Conservation (phyloP, 73 alveolate species). For the Symbiodinium pilosum region DNA sequence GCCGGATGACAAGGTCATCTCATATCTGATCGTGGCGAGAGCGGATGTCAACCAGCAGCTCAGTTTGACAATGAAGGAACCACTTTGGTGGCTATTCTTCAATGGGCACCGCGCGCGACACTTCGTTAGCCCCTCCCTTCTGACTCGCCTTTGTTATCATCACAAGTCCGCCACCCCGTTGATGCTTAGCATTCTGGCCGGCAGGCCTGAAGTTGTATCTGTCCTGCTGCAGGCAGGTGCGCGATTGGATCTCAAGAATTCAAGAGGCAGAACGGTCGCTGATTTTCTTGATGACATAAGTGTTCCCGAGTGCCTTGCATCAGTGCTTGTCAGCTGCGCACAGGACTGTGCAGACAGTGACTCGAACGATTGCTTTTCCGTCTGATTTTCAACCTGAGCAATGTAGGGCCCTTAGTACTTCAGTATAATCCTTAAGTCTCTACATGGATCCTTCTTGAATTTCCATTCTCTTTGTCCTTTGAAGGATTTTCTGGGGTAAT, state of each 20-base stretch:
- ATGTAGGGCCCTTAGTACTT: too few relatives aligned
- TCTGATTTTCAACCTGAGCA: too few relatives aligned
- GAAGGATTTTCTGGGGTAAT: too few relatives aligned
- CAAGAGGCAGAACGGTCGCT: neutral
- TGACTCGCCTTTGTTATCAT: neutral
- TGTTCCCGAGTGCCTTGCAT: too few relatives aligned
- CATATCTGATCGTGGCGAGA: neutral
- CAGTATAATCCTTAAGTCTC: too few relatives aligned
- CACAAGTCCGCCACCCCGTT: neutral
- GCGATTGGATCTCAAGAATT: neutral
- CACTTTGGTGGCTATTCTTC: conserved; percentile 11
- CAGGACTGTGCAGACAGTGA: too few relatives aligned
- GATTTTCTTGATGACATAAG: too few relatives aligned
- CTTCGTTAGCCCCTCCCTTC: conserved; percentile 5
- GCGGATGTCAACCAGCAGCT: conserved; percentile 36
- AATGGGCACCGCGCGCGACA: neutral
- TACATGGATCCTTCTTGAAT: too few relatives aligned
- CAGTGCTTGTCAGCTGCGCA: too few relatives aligned
- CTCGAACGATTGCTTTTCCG: too few relatives aligned
- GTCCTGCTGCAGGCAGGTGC: neutral
- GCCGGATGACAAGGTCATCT: neutral
- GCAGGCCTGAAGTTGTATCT: neutral
- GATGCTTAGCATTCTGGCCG: conserved; percentile 30
- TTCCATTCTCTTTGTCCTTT: too few relatives aligned
- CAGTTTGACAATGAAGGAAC: neutral